Percentiles rank a stretch among this genome's conserved stretches.
Evolutionary conservation across 805 yeast genomes (phyloP).

Genomic region (Dipodascopsis tothii): DNA sequence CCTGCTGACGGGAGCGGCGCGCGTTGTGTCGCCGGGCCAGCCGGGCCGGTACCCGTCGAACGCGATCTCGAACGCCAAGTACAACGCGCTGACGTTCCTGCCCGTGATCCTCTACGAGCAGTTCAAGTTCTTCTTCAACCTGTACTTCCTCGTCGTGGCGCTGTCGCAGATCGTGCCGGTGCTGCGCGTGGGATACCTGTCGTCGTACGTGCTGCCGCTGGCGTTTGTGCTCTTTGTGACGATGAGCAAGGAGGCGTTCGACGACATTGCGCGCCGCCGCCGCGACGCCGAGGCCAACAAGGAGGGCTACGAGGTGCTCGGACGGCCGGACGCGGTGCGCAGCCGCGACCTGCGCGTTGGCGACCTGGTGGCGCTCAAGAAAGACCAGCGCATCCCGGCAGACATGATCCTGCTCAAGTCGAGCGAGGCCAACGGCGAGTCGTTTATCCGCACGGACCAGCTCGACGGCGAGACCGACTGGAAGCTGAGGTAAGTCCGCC

Average conservation of each 20-base stretch:
- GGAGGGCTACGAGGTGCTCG: conserved; percentile 65
- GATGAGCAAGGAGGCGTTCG: conserved; percentile 91
- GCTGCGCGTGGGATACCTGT: conserved; percentile 83
- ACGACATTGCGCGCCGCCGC: conserved; percentile 82
- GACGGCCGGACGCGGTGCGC: conserved; percentile 33
- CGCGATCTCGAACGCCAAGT: conserved; percentile 88
- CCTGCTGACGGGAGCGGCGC: conserved; percentile 11
- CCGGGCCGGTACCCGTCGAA: conserved; percentile 44
- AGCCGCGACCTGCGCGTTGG: conserved; percentile 73
- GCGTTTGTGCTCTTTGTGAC: conserved; percentile 89
- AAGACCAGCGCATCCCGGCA: conserved; percentile 86
- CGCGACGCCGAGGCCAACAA: conserved; percentile 84
- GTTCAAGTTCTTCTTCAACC: conserved; percentile 91
- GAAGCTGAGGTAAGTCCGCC: conserved; percentile 55
- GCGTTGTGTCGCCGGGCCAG: conserved; percentile 17
- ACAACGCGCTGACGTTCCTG: conserved; percentile 76
- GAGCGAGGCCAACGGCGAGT: conserved; percentile 72
- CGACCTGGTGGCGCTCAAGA: conserved; percentile 68
- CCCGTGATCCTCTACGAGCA: conserved; percentile 90
- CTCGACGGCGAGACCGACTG: conserved; percentile 99
- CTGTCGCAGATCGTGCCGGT: conserved; percentile 86
- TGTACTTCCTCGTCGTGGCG: conserved; percentile 87
- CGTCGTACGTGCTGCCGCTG: conserved; percentile 88
- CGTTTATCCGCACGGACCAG: conserved; percentile 93
- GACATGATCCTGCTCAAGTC: conserved; percentile 81